These are phyloP conservation scores for Prunus fruticosa DNA, from an alignment of 306 rosid genomes.

Conservation along the genomic window DNA sequence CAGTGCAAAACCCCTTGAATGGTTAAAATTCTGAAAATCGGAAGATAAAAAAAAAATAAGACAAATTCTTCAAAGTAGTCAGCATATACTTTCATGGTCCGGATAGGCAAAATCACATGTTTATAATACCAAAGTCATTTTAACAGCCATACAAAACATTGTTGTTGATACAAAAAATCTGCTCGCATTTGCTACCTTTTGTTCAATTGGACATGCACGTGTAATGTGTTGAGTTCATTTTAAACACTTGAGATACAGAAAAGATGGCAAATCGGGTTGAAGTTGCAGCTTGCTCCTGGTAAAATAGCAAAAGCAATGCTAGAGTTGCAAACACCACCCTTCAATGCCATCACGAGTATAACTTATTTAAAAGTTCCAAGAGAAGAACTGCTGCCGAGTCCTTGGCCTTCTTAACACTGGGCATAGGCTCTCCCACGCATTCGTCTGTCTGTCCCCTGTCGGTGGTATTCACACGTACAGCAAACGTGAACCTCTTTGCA, in stretches of 20 bases:
- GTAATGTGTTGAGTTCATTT: not conserved
- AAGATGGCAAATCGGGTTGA: not conserved
- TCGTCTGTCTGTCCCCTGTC: conserved; percentile 94
- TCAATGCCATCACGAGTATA: conserved; percentile 53
- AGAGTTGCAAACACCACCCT: not conserved
- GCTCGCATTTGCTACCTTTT: not conserved
- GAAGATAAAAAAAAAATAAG: too few relatives aligned
- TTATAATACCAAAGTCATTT: not conserved
- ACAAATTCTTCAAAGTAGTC: too few relatives aligned
- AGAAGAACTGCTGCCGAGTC: conserved; percentile 97
- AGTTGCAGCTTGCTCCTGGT: not conserved
- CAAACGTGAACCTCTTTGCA: conserved; percentile 93
- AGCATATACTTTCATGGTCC: not conserved
- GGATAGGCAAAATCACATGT: not conserved
- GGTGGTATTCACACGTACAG: conserved; percentile 86
- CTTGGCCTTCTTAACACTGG: conserved; percentile 96
- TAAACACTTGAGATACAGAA: not conserved
- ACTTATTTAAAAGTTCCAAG: conserved; percentile 68
- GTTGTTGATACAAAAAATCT: not conserved
- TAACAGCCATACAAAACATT: not conserved
- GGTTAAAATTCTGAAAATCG: too few relatives aligned
- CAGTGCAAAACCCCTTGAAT: too few relatives aligned
- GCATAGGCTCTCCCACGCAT: conserved; percentile 97
- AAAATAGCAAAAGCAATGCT: conserved; percentile 1
- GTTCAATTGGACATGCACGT: not conserved